Evolutionary conservation across 176 grass and related monocot species (phyloP), one percentile per base, ranked within the genome.

Genomic region (Aegilops bicornis): DNA sequence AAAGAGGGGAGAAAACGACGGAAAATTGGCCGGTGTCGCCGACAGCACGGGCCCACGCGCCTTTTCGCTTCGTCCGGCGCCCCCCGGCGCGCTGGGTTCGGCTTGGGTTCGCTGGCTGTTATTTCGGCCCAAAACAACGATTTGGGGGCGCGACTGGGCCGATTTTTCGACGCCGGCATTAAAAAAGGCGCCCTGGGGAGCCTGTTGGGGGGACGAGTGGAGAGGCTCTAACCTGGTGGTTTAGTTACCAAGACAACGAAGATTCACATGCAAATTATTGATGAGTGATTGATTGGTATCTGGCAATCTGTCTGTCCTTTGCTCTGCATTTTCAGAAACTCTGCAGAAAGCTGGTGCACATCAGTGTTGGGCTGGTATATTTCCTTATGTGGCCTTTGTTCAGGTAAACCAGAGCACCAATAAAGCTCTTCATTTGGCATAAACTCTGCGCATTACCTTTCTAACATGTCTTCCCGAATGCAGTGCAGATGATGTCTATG

Each of bases 351-450:
- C 37, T 95, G 68, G 93, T 98, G 43, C 96, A 98, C 77, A 88
- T 94, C 67, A 92, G 84, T 62, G 70, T 82, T 61, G 96, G 93
- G 17, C 76, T 98, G 39, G 69, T 84, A 35, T 94, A 88, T 64
- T 87, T 95, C 61, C 91, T 98, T 0, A 93, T 86, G 78, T 98
- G 93, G 89, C 96, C 96, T 80, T 17, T 89, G 8, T 98, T 98
- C 88, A 98, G 96, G 96, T 95, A 89, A 67, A 69, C 22, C 6
- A 74, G n/a, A 58, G 1, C 56, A 83, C 33, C 48, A 47, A 47
- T 13, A 48, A 35, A 8, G 24, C 14, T 81, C 16, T 15, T 52
- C 31, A 32, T 17, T 22, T 65, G 6, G 23, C 16, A 58, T 47
- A 42, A 47, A 47, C 52, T 8, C 0, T 52, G 45, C 20, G 73